phyloP scores from a whole-genome alignment of 2,329 filamentous ascomycete genomes.

The Talaromyces rugulosus region DNA sequence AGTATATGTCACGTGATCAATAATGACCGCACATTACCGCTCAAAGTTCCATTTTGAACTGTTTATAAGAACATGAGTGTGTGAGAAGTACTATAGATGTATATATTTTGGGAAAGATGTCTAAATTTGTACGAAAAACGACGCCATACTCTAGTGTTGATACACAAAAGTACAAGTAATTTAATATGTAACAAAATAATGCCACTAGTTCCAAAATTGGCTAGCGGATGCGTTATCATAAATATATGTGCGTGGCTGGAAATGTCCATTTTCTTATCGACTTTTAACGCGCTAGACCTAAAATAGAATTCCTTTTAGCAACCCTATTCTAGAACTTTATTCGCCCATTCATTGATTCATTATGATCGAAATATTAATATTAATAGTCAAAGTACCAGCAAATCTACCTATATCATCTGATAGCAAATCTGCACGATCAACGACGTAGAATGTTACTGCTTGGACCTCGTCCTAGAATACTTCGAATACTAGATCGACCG shows the following conservation, averaged over 20 bases:
- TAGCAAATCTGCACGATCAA: background rate
- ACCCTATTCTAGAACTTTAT: background rate
- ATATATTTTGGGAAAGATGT: background rate
- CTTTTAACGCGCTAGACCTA: background rate
- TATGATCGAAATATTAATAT: background rate
- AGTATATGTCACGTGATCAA: too few relatives aligned
- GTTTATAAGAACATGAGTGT: fast-evolving
- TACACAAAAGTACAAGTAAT: background rate
- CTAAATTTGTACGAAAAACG: background rate
- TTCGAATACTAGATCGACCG: slow-evolving; percentile 26
- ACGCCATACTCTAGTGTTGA: background rate
- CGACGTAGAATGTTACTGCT: background rate
- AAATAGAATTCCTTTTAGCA: background rate
- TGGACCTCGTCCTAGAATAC: slow-evolving; percentile 30
- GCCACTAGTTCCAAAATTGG: background rate
- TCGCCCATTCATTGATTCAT: background rate
- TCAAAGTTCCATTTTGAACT: background rate
- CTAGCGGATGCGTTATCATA: background rate
- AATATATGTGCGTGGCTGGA: background rate
- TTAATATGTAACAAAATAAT: background rate
- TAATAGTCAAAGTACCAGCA: background rate
- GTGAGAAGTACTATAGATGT: background rate
- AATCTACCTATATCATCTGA: background rate
- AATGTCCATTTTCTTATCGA: background rate
- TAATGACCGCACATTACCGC: background rate